Base-by-base conservation (phyloP, 371 early-diverging fungal species). In the Cokeromyces recurvatus region DNA sequence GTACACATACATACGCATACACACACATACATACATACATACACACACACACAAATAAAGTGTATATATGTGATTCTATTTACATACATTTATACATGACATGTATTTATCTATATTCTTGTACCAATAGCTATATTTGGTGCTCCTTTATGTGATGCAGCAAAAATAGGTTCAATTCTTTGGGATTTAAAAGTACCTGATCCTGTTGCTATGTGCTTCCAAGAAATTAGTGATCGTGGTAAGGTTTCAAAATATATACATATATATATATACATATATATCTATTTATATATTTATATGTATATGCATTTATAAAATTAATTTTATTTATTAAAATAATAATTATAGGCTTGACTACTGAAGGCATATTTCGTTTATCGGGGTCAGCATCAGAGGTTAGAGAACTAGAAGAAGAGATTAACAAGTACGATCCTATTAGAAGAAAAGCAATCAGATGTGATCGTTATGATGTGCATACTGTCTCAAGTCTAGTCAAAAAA, bases 291-390 rank as follows among this genome's bases (percentile, higher is more conserved):
- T n/a, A n/a, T n/a, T n/a, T n/a, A n/a, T n/a, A n/a, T n/a, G n/a
- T n/a, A n/a, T n/a, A n/a, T n/a, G n/a, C n/a, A n/a, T n/a, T n/a
- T n/a, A n/a, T n/a, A n/a, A n/a, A n/a, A n/a, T n/a, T n/a, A n/a
- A n/a, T n/a, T n/a, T n/a, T n/a, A n/a, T n/a, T n/a, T n/a, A n/a
- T n/a, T n/a, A n/a, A n/a, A n/a, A n/a, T n/a, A n/a, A n/a, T n/a
- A n/a, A n/a, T n/a, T n/a, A 29, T 19, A 55, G 64, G 64, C 6
- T 43, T 64, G 6, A 38, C 32, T 17, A 59, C 60, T 31, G 60
- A 64, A 48, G 64, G 64, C 2, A 40, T 74, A 19, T 74, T 74
- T 55, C 68, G 74, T 19, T 44, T 74, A 43, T 74, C 74, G 20
- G 74, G 74, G 25, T 60, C 74, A 32, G 62, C 68, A 15, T 56